phyloP scores from a whole-genome alignment of 352 stramenopile species.

The Phytopythium boreale region DNA sequence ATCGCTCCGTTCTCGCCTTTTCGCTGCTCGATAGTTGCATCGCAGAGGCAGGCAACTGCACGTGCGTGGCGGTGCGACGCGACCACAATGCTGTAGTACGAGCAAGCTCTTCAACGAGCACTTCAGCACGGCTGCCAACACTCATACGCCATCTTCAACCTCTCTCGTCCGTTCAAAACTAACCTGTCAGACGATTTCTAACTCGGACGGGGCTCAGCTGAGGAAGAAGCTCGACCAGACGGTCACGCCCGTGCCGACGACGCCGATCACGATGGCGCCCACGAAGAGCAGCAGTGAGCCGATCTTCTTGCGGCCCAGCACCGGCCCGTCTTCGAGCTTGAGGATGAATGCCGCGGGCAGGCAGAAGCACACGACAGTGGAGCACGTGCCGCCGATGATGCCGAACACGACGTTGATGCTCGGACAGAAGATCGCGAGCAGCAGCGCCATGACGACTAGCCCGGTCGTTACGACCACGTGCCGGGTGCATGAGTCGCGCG shows the following conservation, averaged over 20 bases:
- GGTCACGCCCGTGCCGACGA: conserved; percentile 65
- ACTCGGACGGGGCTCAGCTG: background rate
- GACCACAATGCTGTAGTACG: no score
- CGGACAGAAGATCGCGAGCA: conserved; percentile 81
- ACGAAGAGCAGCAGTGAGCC: conserved; percentile 69
- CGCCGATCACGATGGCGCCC: conserved; percentile 67
- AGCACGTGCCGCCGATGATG: conserved; percentile 84
- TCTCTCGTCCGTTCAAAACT: no score
- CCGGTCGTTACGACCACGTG: conserved; percentile 62
- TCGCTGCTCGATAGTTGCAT: conserved; percentile 1
- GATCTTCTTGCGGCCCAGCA: conserved; percentile 71
- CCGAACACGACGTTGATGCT: conserved; percentile 87
- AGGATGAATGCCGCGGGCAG: conserved; percentile 82
- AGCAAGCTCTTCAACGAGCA: no score
- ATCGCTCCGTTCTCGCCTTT: background rate
- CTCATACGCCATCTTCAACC: no score
- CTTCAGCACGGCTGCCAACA: no score
- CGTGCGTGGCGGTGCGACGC: no score
- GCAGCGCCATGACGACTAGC: conserved; percentile 62
- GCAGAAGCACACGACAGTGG: conserved; percentile 81
- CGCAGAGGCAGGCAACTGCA: background rate
- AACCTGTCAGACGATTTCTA: no score
- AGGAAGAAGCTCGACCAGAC: conserved; percentile 63
- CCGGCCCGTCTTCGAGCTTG: conserved; percentile 73
- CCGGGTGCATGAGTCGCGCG: conserved; percentile 60